These are phyloP conservation scores for Cubamyces sp. DNA, from an alignment of 768 basidiomycete species.

Conservation along the genomic window DNA sequence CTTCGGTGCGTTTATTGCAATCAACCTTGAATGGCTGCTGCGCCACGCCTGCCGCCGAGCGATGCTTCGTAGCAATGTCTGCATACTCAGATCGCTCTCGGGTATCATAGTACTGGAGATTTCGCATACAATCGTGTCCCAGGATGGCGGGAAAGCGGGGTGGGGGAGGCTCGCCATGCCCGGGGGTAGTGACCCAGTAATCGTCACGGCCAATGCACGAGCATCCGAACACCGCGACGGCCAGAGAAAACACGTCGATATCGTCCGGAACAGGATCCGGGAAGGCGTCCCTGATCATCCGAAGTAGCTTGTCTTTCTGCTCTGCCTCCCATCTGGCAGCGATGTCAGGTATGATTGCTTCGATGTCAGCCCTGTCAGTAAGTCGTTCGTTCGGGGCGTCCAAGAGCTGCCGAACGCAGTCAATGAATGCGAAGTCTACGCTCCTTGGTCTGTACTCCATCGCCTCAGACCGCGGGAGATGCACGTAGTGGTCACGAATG, in stretches of 20 bases:
- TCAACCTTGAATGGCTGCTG: not conserved
- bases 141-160: not conserved
- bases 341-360: not conserved
- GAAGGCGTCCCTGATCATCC: not conserved
- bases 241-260: not conserved
- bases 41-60: too few species aligned
- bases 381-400: not conserved
- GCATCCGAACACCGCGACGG: not conserved
- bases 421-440: slow-evolving; percentile 2
- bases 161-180: too few species aligned
- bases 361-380: not conserved
- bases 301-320: not conserved
- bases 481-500: not conserved
- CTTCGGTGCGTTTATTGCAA: too few species aligned
- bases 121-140: not conserved
- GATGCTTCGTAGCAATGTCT: not conserved
- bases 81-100: not conserved
- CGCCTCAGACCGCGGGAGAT: not conserved
- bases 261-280: not conserved
- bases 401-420: not conserved
- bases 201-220: not conserved
- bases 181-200: not conserved
- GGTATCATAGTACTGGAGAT: not conserved
- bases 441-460: slow-evolving; percentile 6
- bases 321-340: not conserved